phyloP scores from a whole-genome alignment of 768 basidiomycete genomes.

The Trichaptum fuscoviolaceum region DNA sequence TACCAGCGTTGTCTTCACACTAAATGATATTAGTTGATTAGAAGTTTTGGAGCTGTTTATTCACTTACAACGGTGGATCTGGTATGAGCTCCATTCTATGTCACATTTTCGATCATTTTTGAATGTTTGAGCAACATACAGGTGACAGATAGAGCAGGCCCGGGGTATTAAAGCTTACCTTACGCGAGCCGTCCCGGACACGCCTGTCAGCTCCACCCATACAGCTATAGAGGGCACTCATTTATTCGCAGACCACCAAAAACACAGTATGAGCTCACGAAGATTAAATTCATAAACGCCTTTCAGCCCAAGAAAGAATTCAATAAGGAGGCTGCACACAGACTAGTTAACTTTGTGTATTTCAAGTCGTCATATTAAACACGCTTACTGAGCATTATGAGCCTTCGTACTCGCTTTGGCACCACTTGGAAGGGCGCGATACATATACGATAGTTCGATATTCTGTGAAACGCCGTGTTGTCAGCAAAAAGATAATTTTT shows the following conservation, averaged over 20 bases:
- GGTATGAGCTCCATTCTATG: conserved; percentile 64
- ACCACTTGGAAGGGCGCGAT: conserved; percentile 49
- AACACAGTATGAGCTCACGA: conserved; percentile 20
- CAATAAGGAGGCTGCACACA: conserved; percentile 41
- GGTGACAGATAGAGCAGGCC: too few species aligned
- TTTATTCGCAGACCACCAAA: conserved; percentile 22
- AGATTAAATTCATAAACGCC: conserved; percentile 31
- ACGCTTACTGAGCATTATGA: conserved; percentile 46
- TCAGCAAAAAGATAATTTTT: not conserved
- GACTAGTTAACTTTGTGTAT: too few species aligned
- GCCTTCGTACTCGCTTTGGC: conserved; percentile 29
- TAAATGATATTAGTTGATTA: conserved; percentile 12
- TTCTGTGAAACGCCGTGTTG: conserved; percentile 50
- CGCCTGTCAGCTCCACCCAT: conserved; percentile 68
- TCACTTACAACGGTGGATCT: conserved; percentile 50
- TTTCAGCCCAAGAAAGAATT: conserved; percentile 58
- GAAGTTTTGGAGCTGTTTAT: not conserved
- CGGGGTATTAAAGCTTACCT: not conserved
- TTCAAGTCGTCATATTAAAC: not conserved
- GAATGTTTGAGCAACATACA: not conserved
- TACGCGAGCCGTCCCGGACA: conserved; percentile 57
- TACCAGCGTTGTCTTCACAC: conserved; percentile 42
- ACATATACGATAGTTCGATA: conserved; percentile 66
- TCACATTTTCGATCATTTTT: not conserved
- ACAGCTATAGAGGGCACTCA: conserved; percentile 39